Evolutionary conservation across 2,329 filamentous ascomycete species (phyloP), one percentile per base, ranked within the genome.

Genomic region (Fusarium lyarnte): DNA sequence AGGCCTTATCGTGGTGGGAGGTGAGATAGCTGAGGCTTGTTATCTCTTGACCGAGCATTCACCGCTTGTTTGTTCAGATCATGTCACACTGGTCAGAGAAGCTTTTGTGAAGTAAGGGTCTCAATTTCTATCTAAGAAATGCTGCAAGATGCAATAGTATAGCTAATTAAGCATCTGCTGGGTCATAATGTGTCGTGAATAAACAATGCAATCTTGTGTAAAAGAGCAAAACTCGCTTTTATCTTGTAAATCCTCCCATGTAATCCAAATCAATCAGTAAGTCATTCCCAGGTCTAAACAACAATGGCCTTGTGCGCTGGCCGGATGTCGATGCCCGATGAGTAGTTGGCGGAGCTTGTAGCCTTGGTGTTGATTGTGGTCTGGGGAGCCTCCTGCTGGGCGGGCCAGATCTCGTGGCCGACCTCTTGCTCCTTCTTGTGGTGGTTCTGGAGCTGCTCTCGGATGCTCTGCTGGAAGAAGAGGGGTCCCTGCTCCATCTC

Each of bases 401-500:
- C 87, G 0, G 87, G 87, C 86, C 86, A 88, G 58, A 89, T 87
- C 78, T 88, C 84, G 38, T 78, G 70, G 12, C 83, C 83, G 1
- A 77, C 81, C 5, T 78, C 78, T 73, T 83, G 81, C 77, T 89
- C 87, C 29, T 80, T 79, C 66, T 84, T 79, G 69, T 83, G 80
- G 70, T 89, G 87, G 41, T 82, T 82, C 35, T 81, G 82, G 38
- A 89, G 79, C 21, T 82, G 77, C 43, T 88, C 84, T 6, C 87
- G 85, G 38, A 86, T 83, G 6, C 79, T 78, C 47, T 83, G 83
- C 81, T 89, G 87, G 83, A 89, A 89, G 79, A 85, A 88, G 1
- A 90, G 80, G 0, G 88, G 87, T 0, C 88, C 87, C 77, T 89
- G 87, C 78, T 92, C 90, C 79, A 87, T 85, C 54, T 83, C 82